A percentile compares a stretch with the other conserved stretches of the same genome.
Evolutionary conservation across 129 eudicot species (phyloP).

Genomic region (Artemisia annua): DNA sequence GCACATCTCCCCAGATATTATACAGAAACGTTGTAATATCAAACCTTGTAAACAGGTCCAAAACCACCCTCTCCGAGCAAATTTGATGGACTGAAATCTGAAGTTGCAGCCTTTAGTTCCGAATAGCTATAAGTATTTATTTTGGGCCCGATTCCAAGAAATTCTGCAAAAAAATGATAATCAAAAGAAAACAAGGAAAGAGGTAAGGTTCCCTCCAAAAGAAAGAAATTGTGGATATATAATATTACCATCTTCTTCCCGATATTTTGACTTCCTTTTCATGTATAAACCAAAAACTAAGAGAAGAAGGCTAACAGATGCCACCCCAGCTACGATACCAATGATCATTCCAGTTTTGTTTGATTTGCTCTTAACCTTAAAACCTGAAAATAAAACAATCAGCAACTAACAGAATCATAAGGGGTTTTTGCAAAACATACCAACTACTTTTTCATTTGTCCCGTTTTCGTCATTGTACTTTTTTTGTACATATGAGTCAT

Average conservation of each 20-base stretch:
- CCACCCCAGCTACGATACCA: conserved; percentile 42
- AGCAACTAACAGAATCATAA: conserved; percentile 8
- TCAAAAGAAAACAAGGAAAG: not conserved
- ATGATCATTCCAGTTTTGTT: conserved; percentile 48
- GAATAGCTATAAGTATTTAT: conserved; percentile 46
- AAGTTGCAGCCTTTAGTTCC: conserved; percentile 57
- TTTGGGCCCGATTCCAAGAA: conserved; percentile 48
- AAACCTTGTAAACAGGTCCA: conserved; percentile 73
- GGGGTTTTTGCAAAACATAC: no score
- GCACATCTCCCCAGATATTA: not conserved
- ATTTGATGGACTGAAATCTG: conserved; percentile 58
- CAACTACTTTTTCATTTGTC: no score
- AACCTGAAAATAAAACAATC: conserved; percentile 6
- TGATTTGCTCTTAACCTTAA: conserved; percentile 29
- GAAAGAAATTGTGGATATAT: conserved; percentile 3
- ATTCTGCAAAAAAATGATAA: conserved; percentile 24
- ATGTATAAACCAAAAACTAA: conserved; percentile 30
- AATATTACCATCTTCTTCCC: conserved; percentile 47
- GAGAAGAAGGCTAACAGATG: conserved; percentile 25
- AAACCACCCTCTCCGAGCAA: conserved; percentile 85
- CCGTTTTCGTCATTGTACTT: no score
- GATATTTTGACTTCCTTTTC: conserved; percentile 29
- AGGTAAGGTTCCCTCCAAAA: conserved; percentile 2
- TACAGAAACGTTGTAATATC: conserved; percentile 7
- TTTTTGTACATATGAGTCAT: no score